These are phyloP conservation scores for Hepatocystis sp. DNA, from an alignment of 169 alveolate genomes.

Conservation along the genomic window DNA sequence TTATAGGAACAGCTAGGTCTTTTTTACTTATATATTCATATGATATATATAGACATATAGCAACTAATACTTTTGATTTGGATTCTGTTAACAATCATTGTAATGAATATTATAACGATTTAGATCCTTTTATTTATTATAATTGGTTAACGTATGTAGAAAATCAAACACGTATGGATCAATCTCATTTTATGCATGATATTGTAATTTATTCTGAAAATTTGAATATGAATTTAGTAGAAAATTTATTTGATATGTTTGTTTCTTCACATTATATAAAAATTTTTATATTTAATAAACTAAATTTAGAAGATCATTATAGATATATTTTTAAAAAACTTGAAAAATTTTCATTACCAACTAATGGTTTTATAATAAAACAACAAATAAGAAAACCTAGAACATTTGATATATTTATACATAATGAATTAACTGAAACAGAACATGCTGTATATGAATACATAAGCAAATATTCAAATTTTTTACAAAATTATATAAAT, in stretches of 20 bases:
- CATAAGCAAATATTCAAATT: slow-evolving; percentile 28
- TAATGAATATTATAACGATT: slow-evolving; percentile 6
- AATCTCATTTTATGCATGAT: slow-evolving; percentile 11
- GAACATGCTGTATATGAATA: slow-evolving; percentile 48
- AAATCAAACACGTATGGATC: slow-evolving; percentile 9
- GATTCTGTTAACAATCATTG: background rate
- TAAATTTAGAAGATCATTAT: slow-evolving; percentile 7
- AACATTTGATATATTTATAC: slow-evolving; percentile 6
- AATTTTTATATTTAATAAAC: slow-evolving; percentile 41
- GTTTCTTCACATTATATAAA: slow-evolving; percentile 22
- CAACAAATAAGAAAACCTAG: slow-evolving; percentile 8
- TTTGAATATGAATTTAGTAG: slow-evolving; percentile 31
- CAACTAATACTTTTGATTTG: background rate
- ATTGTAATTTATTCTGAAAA: slow-evolving; percentile 22
- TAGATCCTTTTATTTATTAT: slow-evolving; percentile 54
- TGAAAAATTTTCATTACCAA: slow-evolving; percentile 25
- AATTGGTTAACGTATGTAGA: slow-evolving; percentile 61
- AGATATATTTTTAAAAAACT: slow-evolving; percentile 23
- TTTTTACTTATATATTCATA: slow-evolving; percentile 15
- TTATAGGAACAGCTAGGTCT: slow-evolving; percentile 60
- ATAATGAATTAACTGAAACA: background rate
- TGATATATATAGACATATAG: slow-evolving; percentile 42
- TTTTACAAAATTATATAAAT: slow-evolving; percentile 9
- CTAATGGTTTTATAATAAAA: background rate
- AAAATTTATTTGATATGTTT: slow-evolving; percentile 31